Evolutionary conservation across 768 basidiomycete genomes (phyloP).

Genomic region (Leccinellum albellum): DNA sequence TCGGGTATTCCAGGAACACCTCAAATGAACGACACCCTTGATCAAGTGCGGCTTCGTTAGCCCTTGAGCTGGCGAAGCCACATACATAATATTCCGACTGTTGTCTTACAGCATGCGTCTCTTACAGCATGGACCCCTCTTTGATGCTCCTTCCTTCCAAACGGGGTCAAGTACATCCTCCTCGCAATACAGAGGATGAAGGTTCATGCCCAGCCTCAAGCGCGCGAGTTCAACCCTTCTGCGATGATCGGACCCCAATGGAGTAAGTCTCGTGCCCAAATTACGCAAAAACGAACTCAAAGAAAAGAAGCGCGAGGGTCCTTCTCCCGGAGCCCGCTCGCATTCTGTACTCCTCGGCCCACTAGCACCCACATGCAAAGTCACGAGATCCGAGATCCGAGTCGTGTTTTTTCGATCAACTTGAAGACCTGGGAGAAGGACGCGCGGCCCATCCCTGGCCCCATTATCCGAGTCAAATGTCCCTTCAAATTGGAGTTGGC

Average conservation of each 20-base stretch:
- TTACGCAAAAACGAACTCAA: not conserved
- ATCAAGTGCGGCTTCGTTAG: not conserved
- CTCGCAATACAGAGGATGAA: not conserved
- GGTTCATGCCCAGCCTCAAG: not conserved
- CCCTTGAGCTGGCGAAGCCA: not conserved
- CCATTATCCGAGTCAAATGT: constrained; percentile 3
- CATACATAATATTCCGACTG: not conserved
- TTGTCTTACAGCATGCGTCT: not conserved
- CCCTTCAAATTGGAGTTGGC: constrained; percentile 3
- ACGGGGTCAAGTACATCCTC: not conserved
- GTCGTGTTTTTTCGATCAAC: too few species aligned
- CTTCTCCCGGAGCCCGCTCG: not conserved
- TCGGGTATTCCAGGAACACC: not conserved
- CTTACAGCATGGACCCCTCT: not conserved
- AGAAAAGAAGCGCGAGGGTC: not conserved
- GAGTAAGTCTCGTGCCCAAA: constrained; percentile 7
- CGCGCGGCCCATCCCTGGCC: not conserved
- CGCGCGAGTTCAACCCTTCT: not conserved
- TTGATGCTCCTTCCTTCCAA: not conserved
- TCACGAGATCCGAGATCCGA: not conserved
- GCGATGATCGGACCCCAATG: constrained; percentile 12
- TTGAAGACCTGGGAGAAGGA: too few species aligned
- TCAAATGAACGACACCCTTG: not conserved
- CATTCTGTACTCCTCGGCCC: not conserved
- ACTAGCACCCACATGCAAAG: not conserved